These are phyloP conservation scores for Suzukiozyma palmioleophila DNA, from an alignment of 1,139 yeast species.

Conservation along the genomic window DNA sequence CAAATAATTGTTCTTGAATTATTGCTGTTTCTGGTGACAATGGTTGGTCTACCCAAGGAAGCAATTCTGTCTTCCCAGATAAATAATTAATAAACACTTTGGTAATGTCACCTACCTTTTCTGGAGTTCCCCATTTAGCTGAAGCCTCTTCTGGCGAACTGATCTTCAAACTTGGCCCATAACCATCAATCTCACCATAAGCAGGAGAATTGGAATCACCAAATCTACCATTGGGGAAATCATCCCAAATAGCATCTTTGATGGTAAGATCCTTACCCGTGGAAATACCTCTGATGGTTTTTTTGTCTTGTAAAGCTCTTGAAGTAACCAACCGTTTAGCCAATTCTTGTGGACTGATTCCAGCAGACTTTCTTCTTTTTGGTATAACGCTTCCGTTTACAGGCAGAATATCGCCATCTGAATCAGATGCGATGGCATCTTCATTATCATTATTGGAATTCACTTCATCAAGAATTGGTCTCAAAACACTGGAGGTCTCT, in stretches of 20 bases:
- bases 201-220: conserved; percentile 98
- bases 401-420: conserved; percentile 28
- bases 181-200: conserved; percentile 96
- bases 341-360: conserved; percentile 42
- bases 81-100: conserved; percentile 69
- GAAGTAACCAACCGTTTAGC: conserved; percentile 28
- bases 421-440: conserved; percentile 31
- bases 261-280: conserved; percentile 84
- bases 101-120: conserved; percentile 56
- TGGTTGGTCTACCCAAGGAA: conserved; percentile 91
- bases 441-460: conserved; percentile 17
- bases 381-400: conserved; percentile 9
- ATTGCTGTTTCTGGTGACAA: conserved; percentile 85
- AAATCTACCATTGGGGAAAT: conserved; percentile 94
- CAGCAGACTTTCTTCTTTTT: conserved; percentile 42
- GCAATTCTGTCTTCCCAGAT: conserved; percentile 65
- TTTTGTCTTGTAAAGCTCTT: conserved; percentile 31
- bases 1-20: conserved; percentile 85
- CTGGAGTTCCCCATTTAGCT: conserved; percentile 82
- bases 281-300: conserved; percentile 68
- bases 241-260: conserved; percentile 97
- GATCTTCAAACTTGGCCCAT: conserved; percentile 85
- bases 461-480: conserved; percentile 21
- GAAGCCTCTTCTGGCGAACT: conserved; percentile 63
- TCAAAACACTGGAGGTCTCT: conserved; percentile 50